Base-by-base conservation (phyloP, 2,329 filamentous ascomycete species). In the Colletotrichum chrysophilum region DNA sequence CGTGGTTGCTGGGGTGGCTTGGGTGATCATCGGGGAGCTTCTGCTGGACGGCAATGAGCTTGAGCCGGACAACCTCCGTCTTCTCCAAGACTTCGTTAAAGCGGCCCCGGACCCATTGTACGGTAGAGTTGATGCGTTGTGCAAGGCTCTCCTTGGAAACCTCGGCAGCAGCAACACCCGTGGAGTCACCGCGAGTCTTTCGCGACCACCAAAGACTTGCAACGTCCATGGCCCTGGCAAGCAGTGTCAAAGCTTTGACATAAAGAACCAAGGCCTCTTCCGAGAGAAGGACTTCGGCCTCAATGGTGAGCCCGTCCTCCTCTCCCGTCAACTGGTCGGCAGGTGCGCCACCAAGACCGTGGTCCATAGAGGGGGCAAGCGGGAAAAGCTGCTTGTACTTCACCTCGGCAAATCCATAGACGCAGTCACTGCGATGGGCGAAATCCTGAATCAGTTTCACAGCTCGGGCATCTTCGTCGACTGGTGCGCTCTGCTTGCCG, bases 11-110 rank as follows among this genome's bases (percentile, higher is more conserved):
- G 1, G 96, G 96, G 81, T 98, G 95, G 79, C 93, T 94, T 1
- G 96, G 94, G 80, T 99, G 96, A 79, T 97, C 94, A 64, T 92
- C 88, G 0, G 97, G 96, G 6, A 99, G 88, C 79, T 93, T 91
- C 82, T 93, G 94, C 83, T 99, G 97, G 6, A 94, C 95, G 77
- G 98, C 95, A 60, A 95, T 89, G 65, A 99, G 89, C 83, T 96
- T 97, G 62, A 96, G 88, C 62, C 95, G 94, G n/a, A 98, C 96
- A 78, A 98, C 91, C 81, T 98, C 96, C 1, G 96, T 96, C 87
- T 99, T 99, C 85, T 98, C 96, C 76, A 98, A 87, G 52, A 98
- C 97, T 83, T 98, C 97, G 82, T 99, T 99, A 89, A 99, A 99
- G 7, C 96, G 94, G 78, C 90, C 91, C 38, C 97, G 94, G 71